Base-by-base conservation (phyloP, 2,329 filamentous ascomycete species). In the Hypomyces rosellus region DNA sequence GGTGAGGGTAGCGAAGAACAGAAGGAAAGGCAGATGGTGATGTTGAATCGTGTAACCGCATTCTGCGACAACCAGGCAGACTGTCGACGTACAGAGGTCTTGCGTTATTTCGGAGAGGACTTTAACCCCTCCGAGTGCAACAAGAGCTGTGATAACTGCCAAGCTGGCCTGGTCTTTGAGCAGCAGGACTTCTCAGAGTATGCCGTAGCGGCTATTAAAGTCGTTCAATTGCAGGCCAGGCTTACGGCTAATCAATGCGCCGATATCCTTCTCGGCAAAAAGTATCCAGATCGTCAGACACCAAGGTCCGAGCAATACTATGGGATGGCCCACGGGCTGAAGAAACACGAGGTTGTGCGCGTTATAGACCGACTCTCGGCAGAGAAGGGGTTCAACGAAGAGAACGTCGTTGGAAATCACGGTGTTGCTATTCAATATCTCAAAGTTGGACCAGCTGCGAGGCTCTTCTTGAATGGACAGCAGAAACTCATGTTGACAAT, bases 61-160 rank as follows among this genome's bases (percentile, higher is more conserved):
- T 99, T 88, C 62, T 97, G 91, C 65, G 89, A 96, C 63, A 96
- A 96, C 67, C 80, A 81, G 59, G 84, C 80, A 49, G 89, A 96
- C 59, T 99, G 93, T 65, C 85, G 93, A 55, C 80, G 93, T 53
- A 85, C 87, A 1, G 88, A 95, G 66, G 85, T 99, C 14, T 80
- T 99, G 34, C 81, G 81, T n/a, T 99, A 99, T 67, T 99, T 99
- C 72, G 90, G 86, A 51, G 95, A 99, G 67, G 75, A 76, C 1
- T 99, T 97, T 64, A 72, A 80, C 46, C 74, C 76, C 36, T 77
- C 81, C 12, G 77, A 88, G 46, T 99, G 93, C 68, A 74, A 82
- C 45, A 75, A 79, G 46, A 79, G 77, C 1, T 99, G 93, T 67
- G 95, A 99, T 72, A 97, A 96, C 64, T 99, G 93, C 74, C 82